These are phyloP conservation scores for Hemisphaericaspora xylofermentans DNA, from an alignment of 1,139 yeast genomes.

Conservation along the genomic window DNA sequence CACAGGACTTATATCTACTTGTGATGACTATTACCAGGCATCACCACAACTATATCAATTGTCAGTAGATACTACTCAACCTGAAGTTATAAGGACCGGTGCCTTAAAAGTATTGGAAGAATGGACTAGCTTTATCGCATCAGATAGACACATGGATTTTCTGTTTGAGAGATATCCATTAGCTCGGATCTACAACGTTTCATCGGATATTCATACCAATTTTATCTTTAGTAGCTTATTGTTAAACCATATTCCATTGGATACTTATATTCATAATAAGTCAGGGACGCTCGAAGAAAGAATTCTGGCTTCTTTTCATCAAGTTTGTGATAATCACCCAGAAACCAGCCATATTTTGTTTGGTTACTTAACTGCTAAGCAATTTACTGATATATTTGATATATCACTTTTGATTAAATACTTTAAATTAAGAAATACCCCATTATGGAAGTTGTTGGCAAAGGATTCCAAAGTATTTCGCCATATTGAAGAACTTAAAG, in stretches of 20 bases:
- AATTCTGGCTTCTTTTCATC: not conserved
- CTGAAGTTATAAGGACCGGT: not conserved
- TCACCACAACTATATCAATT: conserved; percentile 2
- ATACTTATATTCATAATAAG: not conserved
- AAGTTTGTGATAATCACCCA: conserved; percentile 1
- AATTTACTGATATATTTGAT: conserved; percentile 1
- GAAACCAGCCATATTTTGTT: conserved; percentile 2
- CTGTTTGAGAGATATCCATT: not conserved
- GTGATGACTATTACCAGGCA: conserved; percentile 1
- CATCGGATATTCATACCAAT: conserved; percentile 1
- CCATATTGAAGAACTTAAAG: not conserved
- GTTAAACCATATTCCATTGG: conserved; percentile 3
- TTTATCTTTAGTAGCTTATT: conserved; percentile 2
- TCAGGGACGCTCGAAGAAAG: not conserved
- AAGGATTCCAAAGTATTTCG: not conserved
- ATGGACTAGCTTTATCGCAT: conserved; percentile 4
- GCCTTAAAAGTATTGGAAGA: conserved; percentile 4
- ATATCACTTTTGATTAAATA: not conserved
- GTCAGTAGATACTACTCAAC: not conserved
- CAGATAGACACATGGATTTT: conserved; percentile 1
- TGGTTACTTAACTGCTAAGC: not conserved
- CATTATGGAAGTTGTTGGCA: not conserved
- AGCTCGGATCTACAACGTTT: not conserved
- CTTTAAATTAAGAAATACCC: not conserved
- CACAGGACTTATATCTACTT: not conserved